Conservation (phyloP, 106 monocot genomes). For the Allium cepa region DNA sequence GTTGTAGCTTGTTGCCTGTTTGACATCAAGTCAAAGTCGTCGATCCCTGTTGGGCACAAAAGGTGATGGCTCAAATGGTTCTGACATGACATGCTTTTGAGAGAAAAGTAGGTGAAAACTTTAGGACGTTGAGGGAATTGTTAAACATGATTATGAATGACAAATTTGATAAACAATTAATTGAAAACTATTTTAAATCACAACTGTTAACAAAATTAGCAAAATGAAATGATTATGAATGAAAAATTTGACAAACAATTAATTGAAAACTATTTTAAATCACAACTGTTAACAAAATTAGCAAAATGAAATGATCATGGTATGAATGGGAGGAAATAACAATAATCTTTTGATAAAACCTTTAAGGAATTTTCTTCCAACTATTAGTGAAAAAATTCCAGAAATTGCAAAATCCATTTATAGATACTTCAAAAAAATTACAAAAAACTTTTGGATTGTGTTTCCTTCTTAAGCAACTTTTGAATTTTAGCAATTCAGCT, state of each 20-base stretch:
- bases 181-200: not conserved
- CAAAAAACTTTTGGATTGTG: no score
- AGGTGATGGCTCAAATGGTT: constrained; percentile 71
- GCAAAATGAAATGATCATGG: no score
- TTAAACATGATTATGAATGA: not conserved
- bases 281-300: no score
- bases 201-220: not conserved
- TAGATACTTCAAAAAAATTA: no score
- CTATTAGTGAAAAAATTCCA: no score
- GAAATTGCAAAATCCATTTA: no score
- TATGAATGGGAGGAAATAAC: not conserved
- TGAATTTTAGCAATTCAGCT: no score
- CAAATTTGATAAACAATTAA: not conserved
- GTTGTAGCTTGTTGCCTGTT: constrained; percentile 29
- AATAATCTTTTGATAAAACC: not conserved
- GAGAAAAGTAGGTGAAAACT: constrained; percentile 3
- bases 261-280: no score
- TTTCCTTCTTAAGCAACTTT: no score
- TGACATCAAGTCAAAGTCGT: constrained; percentile 37
- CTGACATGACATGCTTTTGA: constrained; percentile 55
- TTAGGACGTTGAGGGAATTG: constrained; percentile 2
- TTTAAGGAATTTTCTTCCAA: no score
- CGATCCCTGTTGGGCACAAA: constrained; percentile 41
- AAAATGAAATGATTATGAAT: not conserved
- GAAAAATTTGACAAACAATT: no score